Conservation (phyloP, 192 early-diverging fungal genomes). For the Coemansia sp. region DNA sequence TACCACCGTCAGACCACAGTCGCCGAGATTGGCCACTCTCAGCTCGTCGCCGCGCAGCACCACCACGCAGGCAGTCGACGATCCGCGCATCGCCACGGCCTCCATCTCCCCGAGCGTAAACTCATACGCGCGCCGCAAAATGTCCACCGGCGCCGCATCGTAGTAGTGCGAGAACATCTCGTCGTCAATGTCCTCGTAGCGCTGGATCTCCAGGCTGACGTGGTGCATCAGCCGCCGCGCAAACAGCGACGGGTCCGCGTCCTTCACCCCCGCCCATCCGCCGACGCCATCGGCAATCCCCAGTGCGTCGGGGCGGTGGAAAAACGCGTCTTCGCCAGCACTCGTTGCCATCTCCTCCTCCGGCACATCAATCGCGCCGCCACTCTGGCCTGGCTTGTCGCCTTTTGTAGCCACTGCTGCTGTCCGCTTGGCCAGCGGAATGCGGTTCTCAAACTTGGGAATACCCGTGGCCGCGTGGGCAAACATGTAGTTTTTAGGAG, state of each 20-base stretch:
- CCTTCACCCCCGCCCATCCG: conserved; percentile 79
- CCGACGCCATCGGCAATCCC: conserved; percentile 97
- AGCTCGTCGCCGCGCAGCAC: conserved; percentile 90
- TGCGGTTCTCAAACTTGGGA: conserved; percentile 51
- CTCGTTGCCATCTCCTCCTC: conserved; percentile 63
- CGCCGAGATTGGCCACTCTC: conserved; percentile 92
- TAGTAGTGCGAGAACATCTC: conserved; percentile 78
- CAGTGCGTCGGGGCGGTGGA: conserved; percentile 78
- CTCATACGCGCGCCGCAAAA: conserved; percentile 79
- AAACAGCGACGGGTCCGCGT: conserved; percentile 89
- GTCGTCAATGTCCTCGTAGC: conserved; percentile 80
- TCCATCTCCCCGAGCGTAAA: conserved; percentile 70
- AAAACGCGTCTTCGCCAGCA: conserved; percentile 95
- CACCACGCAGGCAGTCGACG: conserved; percentile 86
- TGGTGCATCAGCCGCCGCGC: conserved; percentile 96
- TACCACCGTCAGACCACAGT: conserved; percentile 89
- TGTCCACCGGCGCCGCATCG: conserved; percentile 76
- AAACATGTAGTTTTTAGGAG: conserved; percentile 59
- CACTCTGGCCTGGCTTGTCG: not conserved
- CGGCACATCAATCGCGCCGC: not conserved
- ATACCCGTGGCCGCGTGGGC: conserved; percentile 60
- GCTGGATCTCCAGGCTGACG: conserved; percentile 76
- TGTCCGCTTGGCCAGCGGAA: conserved; percentile 22
- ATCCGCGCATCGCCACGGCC: conserved; percentile 74
- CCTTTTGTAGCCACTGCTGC: not conserved